phyloP scores from a whole-genome alignment of 768 basidiomycete species.

The Tephrocybe rancida region DNA sequence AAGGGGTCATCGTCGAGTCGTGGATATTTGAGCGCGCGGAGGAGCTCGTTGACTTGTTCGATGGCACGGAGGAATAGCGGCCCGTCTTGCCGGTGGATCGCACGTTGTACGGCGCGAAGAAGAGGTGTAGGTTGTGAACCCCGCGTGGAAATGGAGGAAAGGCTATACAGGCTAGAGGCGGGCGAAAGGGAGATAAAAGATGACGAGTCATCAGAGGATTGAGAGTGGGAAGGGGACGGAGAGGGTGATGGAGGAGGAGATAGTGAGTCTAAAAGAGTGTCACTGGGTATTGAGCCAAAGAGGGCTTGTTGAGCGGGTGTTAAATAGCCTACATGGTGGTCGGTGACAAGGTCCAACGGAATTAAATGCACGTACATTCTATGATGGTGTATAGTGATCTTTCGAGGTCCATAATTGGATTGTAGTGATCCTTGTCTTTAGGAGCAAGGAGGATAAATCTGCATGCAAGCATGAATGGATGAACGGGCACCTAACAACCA shows the following conservation, averaged over 20 bases:
- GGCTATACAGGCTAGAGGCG: constrained; percentile 30
- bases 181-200: constrained; percentile 28
- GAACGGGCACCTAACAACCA: background rate
- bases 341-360: constrained; percentile 10
- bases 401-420: constrained; percentile 82
- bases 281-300: constrained; percentile 68
- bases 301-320: constrained; percentile 63
- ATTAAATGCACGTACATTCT: constrained; percentile 48
- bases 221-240: constrained; percentile 40
- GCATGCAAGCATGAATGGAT: background rate
- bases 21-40: constrained; percentile 71
- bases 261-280: constrained; percentile 41
- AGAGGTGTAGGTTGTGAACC: constrained; percentile 29
- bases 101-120: constrained; percentile 67
- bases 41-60: constrained; percentile 57
- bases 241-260: constrained; percentile 37
- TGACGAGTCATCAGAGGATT: constrained; percentile 29
- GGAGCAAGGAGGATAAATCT: constrained; percentile 81
- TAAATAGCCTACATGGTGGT: constrained; percentile 54
- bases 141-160: constrained; percentile 31
- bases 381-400: constrained; percentile 71
- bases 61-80: constrained; percentile 71
- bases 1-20: constrained; percentile 53
- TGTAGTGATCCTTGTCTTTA: constrained; percentile 86
- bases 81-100: constrained; percentile 70